Evolutionary conservation across 441 rosid species (phyloP).

Genomic region (Brassica hybrid): DNA sequence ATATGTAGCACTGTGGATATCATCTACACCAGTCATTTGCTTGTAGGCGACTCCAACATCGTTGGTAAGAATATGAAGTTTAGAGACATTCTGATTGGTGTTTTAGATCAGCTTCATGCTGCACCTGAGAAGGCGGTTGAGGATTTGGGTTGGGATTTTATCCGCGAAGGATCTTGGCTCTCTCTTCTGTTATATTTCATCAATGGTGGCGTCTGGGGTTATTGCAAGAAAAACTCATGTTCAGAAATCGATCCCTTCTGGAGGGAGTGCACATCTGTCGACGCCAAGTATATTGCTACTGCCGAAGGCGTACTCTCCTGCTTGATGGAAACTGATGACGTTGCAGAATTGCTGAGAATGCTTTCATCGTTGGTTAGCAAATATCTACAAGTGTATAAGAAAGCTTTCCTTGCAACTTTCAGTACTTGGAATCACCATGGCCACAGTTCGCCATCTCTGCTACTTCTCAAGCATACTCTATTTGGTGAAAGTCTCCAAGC

Average conservation of each 20-base stretch:
- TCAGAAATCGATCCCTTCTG: no score
- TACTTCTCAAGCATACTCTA: constrained; percentile 83
- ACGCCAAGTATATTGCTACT: constrained; percentile 52
- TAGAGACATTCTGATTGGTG: constrained; percentile 55
- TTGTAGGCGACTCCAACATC: constrained; percentile 55
- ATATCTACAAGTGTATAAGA: constrained; percentile 65
- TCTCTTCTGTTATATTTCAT: constrained; percentile 75
- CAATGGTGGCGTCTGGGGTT: constrained; percentile 65
- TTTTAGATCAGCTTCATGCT: constrained; percentile 60
- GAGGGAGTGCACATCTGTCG: constrained; percentile 51
- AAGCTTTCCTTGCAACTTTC: constrained; percentile 81
- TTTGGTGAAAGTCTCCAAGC: constrained; percentile 77
- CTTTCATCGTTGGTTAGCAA: constrained; percentile 72
- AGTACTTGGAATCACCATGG: constrained; percentile 52
- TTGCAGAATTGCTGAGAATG: constrained; percentile 58
- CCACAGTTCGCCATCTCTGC: constrained; percentile 58
- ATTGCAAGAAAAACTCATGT: constrained; percentile 48
- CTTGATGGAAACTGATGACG: constrained; percentile 65
- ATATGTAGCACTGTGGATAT: constrained; percentile 56
- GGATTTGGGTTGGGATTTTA: constrained; percentile 88
- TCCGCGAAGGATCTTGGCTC: constrained; percentile 86
- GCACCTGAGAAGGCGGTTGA: constrained; percentile 54
- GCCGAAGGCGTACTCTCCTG: constrained; percentile 70
- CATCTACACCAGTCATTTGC: constrained; percentile 66
- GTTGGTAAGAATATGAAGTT: constrained; percentile 50